Conservation (phyloP, 768 basidiomycete species). For the Russula emetica region DNA sequence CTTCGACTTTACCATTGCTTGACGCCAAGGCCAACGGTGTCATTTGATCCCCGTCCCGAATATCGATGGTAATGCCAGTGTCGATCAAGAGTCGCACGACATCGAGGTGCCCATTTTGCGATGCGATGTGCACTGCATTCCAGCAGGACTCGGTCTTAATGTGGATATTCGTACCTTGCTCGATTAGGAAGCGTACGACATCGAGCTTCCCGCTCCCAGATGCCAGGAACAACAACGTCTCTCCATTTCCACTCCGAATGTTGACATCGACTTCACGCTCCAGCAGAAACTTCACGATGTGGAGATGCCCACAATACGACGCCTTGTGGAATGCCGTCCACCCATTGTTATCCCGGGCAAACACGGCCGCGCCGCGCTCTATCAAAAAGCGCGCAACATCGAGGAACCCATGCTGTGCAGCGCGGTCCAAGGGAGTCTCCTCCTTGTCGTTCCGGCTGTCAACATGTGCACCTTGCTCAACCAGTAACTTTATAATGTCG, state of each 20-base stretch:
- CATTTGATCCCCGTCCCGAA: background rate
- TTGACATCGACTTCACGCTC: background rate
- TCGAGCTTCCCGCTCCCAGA: background rate
- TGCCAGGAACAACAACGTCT: background rate
- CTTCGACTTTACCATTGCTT: background rate
- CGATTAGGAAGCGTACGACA: background rate
- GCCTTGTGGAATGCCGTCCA: background rate
- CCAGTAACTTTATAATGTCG: background rate
- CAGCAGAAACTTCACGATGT: background rate
- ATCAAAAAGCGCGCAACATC: background rate
- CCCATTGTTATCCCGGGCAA: background rate
- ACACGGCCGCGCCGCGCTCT: background rate
- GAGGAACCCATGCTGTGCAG: background rate
- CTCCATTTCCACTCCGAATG: background rate
- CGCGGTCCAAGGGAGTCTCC: background rate
- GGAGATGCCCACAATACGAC: background rate
- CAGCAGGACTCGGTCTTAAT: background rate
- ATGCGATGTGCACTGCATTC: background rate
- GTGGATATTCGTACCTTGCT: background rate
- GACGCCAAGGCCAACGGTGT: conserved; percentile 3
- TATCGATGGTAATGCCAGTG: background rate
- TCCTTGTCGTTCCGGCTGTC: background rate
- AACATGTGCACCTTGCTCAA: background rate
- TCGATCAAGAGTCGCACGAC: background rate
- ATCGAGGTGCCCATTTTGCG: background rate